Evolutionary conservation across 2,329 filamentous ascomycete species (phyloP).

Genomic region (Alternaria arbusti): DNA sequence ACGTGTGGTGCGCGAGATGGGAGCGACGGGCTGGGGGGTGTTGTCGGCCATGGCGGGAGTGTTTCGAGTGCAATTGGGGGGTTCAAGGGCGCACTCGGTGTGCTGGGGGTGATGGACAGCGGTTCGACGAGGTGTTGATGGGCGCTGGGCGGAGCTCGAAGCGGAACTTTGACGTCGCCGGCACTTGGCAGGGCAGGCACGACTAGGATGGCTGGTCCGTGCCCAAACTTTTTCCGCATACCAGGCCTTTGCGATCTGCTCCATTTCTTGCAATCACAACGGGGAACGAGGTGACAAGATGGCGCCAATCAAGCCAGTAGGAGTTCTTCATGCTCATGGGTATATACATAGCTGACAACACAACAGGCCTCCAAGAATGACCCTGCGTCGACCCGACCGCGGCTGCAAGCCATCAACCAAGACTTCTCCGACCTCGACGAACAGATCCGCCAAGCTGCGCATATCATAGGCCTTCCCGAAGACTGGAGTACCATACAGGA

Average conservation of each 20-base stretch:
- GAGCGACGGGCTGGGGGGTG: constrained; percentile 61
- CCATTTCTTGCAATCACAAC: constrained; percentile 7
- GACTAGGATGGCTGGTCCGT: constrained; percentile 17
- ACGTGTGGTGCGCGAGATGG: constrained; percentile 72
- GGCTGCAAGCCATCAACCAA: constrained; percentile 50
- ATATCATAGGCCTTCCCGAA: constrained; percentile 49
- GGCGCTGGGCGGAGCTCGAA: constrained; percentile 22
- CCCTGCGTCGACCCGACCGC: constrained; percentile 42
- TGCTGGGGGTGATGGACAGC: constrained; percentile 12
- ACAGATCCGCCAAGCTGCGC: constrained; percentile 49
- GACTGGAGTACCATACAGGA: constrained; percentile 29
- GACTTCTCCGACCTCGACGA: constrained; percentile 45
- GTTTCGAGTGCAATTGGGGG: constrained; percentile 37
- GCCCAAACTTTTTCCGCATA: constrained; percentile 27
- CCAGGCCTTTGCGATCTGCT: constrained; percentile 6
- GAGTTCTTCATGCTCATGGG: not conserved
- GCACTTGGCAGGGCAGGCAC: constrained; percentile 34
- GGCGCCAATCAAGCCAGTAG: constrained; percentile 29
- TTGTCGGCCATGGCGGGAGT: constrained; percentile 63
- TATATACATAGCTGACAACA: not conserved
- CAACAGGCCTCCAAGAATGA: constrained; percentile 15
- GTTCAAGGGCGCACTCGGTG: constrained; percentile 26
- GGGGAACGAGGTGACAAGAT: constrained; percentile 21
- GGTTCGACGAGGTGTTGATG: constrained; percentile 32
- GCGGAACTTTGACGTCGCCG: constrained; percentile 35